phyloP scores from a whole-genome alignment of 768 basidiomycete genomes.

The Collybia sp. region DNA sequence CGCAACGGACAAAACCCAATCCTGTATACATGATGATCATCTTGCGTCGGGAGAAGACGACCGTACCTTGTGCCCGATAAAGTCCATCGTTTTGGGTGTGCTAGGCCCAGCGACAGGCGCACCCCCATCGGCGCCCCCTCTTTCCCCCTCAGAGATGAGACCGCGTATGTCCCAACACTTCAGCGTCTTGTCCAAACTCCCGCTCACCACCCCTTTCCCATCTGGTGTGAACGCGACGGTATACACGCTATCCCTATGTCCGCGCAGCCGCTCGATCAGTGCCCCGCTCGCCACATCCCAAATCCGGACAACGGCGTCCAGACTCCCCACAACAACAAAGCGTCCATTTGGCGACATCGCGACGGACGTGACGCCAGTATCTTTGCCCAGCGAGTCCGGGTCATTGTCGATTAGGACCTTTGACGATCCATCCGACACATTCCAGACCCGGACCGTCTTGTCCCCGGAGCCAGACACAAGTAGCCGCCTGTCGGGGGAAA shows the following conservation, averaged over 20 bases:
- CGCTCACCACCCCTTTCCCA: conserved; percentile 85
- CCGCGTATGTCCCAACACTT: conserved; percentile 86
- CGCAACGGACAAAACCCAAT: conserved; percentile 51
- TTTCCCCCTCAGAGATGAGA: conserved; percentile 62
- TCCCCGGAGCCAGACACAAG: conserved; percentile 90
- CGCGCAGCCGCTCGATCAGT: conserved; percentile 70
- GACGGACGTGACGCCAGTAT: conserved; percentile 73
- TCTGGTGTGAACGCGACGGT: conserved; percentile 92
- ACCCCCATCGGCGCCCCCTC: conserved; percentile 38
- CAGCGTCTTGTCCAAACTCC: conserved; percentile 85
- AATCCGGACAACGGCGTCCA: conserved; percentile 78
- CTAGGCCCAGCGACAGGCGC: conserved; percentile 28
- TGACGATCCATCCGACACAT: conserved; percentile 31
- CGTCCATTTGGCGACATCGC: conserved; percentile 73
- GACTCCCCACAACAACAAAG: conserved; percentile 60
- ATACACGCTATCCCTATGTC: conserved; percentile 84
- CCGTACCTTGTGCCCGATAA: conserved; percentile 87
- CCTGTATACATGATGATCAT: conserved; percentile 29
- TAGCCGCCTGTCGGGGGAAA: conserved; percentile 78
- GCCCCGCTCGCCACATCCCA: conserved; percentile 70
- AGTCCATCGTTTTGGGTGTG: conserved; percentile 57
- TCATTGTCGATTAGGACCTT: conserved; percentile 47
- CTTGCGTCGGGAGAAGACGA: conserved; percentile 18
- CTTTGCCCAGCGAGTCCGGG: conserved; percentile 40
- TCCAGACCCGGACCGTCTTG: conserved; percentile 44